Evolutionary conservation across 2,329 filamentous ascomycete genomes (phyloP).

Genomic region (Neonectria ditissima): DNA sequence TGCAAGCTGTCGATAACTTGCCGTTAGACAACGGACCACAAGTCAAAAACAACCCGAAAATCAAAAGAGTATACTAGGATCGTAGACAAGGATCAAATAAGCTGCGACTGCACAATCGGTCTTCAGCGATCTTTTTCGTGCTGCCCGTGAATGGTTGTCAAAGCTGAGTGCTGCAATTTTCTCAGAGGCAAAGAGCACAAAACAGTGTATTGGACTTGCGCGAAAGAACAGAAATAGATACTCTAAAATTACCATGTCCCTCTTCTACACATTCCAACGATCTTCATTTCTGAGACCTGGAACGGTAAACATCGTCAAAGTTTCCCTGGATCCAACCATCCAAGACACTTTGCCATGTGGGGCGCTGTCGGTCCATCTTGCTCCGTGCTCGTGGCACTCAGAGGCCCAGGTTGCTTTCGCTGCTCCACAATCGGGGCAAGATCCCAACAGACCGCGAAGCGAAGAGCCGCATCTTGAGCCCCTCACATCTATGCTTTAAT

Average conservation of each 20-base stretch:
- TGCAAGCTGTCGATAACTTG: no score
- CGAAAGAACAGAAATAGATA: not conserved
- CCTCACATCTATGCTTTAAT: not conserved
- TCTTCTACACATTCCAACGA: not conserved
- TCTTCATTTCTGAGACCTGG: not conserved
- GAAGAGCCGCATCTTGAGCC: not conserved
- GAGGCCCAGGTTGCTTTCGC: not conserved
- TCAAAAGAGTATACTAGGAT: no score
- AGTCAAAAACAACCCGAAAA: no score
- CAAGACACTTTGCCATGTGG: not conserved
- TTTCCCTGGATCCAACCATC: not conserved
- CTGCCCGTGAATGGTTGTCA: no score
- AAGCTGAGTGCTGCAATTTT: no score
- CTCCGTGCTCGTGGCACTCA: not conserved
- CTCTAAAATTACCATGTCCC: no score
- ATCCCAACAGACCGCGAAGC: not conserved
- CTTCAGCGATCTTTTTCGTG: no score
- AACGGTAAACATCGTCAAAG: not conserved
- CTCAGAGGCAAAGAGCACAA: no score
- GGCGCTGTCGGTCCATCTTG: not conserved
- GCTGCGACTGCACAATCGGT: no score
- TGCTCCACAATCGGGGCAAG: slow-evolving; percentile 9
- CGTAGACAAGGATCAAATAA: no score
- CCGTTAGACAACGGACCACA: no score
- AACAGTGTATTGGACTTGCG: not conserved